Conservation (phyloP, 2,329 filamentous ascomycete species). For the Camptophora hylomeconis region DNA sequence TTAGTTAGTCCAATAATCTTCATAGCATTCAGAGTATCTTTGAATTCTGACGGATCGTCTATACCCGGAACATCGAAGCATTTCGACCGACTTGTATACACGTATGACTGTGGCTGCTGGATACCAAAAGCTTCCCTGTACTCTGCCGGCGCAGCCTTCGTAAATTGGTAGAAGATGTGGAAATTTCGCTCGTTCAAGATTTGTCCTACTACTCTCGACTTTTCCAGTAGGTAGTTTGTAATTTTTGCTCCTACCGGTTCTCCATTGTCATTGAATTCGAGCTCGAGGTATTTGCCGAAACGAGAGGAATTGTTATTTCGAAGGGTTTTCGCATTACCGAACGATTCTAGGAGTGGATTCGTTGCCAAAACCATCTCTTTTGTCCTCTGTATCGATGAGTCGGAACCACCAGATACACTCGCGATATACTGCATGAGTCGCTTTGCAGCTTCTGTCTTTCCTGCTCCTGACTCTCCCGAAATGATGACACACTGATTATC, state of each 20-base stretch:
- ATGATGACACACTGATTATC: conserved; percentile 99
- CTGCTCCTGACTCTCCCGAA: conserved; percentile 92
- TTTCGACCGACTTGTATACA: conserved; percentile 88
- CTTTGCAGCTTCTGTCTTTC: conserved; percentile 97
- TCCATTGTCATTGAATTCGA: conserved; percentile 84
- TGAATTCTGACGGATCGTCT: conserved; percentile 77
- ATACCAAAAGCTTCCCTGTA: conserved; percentile 83
- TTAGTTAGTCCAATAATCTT: conserved; percentile 80
- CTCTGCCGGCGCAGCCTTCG: conserved; percentile 78
- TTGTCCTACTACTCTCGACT: conserved; percentile 87
- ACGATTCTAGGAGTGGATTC: conserved; percentile 91
- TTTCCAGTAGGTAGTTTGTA: conserved; percentile 94
- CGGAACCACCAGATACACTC: conserved; percentile 75
- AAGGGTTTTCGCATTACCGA: conserved; percentile 95
- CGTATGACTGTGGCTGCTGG: conserved; percentile 81
- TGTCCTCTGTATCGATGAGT: conserved; percentile 84
- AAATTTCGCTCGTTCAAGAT: conserved; percentile 95
- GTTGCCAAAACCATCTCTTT: conserved; percentile 99
- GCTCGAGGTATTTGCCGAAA: conserved; percentile 95
- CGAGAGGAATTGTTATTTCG: conserved; percentile 98
- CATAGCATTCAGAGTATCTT: conserved; percentile 90
- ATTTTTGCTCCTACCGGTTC: conserved; percentile 95
- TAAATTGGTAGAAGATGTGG: conserved; percentile 99
- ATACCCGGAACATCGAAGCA: conserved; percentile 91
- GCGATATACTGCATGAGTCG: conserved; percentile 99